Percentiles rank a stretch among this genome's conserved stretches.
phyloP scores from a whole-genome alignment of 2,329 filamentous ascomycete genomes.

The Arachnopeziza araneosa region DNA sequence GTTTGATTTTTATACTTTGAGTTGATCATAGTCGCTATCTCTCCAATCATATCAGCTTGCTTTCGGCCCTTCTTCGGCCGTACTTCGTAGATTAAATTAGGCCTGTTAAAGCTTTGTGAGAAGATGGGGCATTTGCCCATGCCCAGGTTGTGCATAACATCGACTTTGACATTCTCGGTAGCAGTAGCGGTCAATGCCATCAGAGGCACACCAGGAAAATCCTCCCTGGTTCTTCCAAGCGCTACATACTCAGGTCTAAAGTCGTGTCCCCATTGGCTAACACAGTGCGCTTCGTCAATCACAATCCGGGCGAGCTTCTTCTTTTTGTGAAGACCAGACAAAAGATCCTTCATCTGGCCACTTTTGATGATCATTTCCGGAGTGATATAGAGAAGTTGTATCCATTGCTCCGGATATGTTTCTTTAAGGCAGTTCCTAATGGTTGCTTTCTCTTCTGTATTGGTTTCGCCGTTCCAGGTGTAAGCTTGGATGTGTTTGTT shows the following conservation, averaged over 20 bases:
- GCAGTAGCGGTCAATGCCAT: conserved; percentile 96
- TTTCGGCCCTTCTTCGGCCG: conserved; percentile 59
- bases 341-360: conserved; percentile 55
- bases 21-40: conserved; percentile 63
- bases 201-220: conserved; percentile 74
- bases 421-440: conserved; percentile 62
- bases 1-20: conserved; percentile 63
- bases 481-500: conserved; percentile 72
- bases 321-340: conserved; percentile 63
- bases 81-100: conserved; percentile 88
- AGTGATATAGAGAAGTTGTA: conserved; percentile 90
- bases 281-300: conserved; percentile 98
- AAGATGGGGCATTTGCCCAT: conserved; percentile 74
- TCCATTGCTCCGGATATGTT: conserved; percentile 62
- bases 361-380: conserved; percentile 95
- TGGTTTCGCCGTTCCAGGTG: conserved; percentile 74
- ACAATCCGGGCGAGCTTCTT: conserved; percentile 81
- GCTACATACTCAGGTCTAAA: conserved; percentile 94
- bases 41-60: conserved; percentile 44
- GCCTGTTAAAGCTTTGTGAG: conserved; percentile 93
- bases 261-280: conserved; percentile 98
- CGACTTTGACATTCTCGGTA: conserved; percentile 84
- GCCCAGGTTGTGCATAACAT: conserved; percentile 85
- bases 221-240: conserved; percentile 66
- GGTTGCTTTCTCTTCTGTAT: conserved; percentile 53